Conservation (phyloP, 2,329 filamentous ascomycete species). For the Endoconidiophora polonica region DNA sequence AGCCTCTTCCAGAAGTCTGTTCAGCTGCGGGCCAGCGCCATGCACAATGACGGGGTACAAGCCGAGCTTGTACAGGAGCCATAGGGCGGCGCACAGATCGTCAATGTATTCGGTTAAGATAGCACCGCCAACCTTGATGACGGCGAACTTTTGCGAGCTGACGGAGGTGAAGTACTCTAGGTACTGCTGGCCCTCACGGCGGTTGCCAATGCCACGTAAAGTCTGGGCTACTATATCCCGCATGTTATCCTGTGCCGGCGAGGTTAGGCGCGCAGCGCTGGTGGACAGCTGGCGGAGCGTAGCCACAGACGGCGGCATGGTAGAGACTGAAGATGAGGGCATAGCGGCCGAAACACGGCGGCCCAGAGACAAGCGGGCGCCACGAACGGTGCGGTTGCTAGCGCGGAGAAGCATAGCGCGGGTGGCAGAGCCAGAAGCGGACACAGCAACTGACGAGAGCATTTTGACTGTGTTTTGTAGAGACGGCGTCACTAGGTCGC, state of each 20-base stretch:
- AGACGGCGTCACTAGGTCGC: background rate
- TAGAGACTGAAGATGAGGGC: background rate
- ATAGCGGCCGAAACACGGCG: background rate
- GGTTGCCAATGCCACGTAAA: constrained; percentile 88
- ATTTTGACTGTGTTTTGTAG: background rate
- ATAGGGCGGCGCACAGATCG: constrained; percentile 73
- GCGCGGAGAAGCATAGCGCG: constrained; percentile 5
- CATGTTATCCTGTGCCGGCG: constrained; percentile 17
- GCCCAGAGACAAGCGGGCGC: background rate
- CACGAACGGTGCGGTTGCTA: constrained; percentile 2
- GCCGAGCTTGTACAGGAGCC: constrained; percentile 86
- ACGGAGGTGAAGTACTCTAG: constrained; percentile 94
- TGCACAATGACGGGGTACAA: constrained; percentile 93
- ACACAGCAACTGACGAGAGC: constrained; percentile 10
- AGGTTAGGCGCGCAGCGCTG: constrained; percentile 2
- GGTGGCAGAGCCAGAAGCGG: constrained; percentile 9
- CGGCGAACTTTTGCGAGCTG: constrained; percentile 90
- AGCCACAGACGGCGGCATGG: background rate
- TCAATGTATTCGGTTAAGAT: constrained; percentile 91
- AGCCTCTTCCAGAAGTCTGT: constrained; percentile 74
- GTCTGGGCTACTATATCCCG: constrained; percentile 32
- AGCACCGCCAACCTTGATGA: constrained; percentile 94
- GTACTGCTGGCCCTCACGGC: constrained; percentile 93
- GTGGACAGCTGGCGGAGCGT: constrained; percentile 11
- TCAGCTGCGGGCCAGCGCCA: constrained; percentile 86